Evolutionary conservation across 108 stramenopile species (phyloP).

Genomic region (Nannochloropsis oceanica): DNA sequence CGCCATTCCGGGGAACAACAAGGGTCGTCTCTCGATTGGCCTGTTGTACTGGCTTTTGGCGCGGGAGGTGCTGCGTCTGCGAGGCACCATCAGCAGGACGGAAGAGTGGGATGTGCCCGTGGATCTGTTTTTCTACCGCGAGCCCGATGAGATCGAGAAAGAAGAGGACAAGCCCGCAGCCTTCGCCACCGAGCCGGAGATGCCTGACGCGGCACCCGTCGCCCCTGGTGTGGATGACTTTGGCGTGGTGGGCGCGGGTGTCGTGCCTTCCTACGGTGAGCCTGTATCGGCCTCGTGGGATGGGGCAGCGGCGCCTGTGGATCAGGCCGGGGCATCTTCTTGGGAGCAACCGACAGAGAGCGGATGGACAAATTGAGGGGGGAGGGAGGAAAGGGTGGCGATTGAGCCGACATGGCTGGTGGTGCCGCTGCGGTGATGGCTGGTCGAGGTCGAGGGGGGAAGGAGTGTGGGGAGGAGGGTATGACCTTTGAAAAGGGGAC

Average conservation of each 20-base stretch:
- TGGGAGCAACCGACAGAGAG: background rate
- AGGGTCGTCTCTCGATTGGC: conserved; percentile 98
- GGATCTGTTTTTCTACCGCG: conserved; percentile 99
- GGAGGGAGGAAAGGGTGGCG: background rate
- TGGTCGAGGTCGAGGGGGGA: background rate
- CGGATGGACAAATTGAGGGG: background rate
- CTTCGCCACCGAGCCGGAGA: conserved; percentile 59
- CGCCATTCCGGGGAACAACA: conserved; percentile 99
- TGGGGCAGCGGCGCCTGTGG: background rate
- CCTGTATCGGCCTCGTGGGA: background rate
- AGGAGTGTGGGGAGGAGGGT: background rate
- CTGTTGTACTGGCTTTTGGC: conserved; percentile 98
- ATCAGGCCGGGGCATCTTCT: background rate
- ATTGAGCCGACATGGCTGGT: background rate
- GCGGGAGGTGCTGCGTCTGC: conserved; percentile 90
- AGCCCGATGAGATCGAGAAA: conserved; percentile 98
- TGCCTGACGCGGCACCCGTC: conserved; percentile 11
- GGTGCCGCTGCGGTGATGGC: background rate
- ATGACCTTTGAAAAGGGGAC: too few species aligned
- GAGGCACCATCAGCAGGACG: conserved; percentile 77
- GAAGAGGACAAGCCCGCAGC: conserved; percentile 78
- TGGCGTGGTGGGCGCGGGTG: background rate
- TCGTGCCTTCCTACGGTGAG: background rate
- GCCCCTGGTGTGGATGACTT: background rate
- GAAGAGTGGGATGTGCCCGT: conserved; percentile 93